A percentile compares a stretch with the other conserved stretches of the same genome.
phyloP scores from a whole-genome alignment of 2,329 filamentous ascomycete species.

The Xylariaceae sp. region DNA sequence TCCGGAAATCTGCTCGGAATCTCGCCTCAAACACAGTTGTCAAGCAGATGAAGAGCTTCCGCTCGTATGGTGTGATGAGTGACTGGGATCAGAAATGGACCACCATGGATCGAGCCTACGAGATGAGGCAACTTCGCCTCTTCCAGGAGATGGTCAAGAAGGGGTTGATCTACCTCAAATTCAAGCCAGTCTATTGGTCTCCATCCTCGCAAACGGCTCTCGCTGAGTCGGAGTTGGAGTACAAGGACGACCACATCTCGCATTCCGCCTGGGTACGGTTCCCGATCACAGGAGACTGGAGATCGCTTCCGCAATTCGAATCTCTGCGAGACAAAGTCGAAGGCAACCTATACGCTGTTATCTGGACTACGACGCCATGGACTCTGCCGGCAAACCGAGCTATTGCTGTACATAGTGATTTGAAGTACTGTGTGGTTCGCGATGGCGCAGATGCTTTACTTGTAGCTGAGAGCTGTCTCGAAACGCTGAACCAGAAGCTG shows the following conservation, averaged over 20 bases:
- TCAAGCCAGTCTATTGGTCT: constrained; percentile 84
- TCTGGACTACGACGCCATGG: constrained; percentile 99
- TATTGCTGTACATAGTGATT: constrained; percentile 71
- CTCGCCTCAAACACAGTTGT: constrained; percentile 65
- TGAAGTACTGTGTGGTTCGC: constrained; percentile 67
- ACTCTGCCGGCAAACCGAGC: constrained; percentile 89
- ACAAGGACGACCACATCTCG: constrained; percentile 68
- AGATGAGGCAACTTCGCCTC: constrained; percentile 67
- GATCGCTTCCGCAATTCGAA: constrained; percentile 34
- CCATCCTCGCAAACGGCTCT: constrained; percentile 72
- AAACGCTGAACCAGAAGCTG: constrained; percentile 49
- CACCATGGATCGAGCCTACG: constrained; percentile 73
- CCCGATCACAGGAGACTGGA: constrained; percentile 51
- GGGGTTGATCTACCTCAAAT: constrained; percentile 69
- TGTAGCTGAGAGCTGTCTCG: constrained; percentile 65
- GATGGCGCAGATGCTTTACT: constrained; percentile 57
- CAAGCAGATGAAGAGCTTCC: constrained; percentile 68
- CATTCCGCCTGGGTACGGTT: constrained; percentile 76
- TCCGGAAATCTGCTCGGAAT: constrained; percentile 58
- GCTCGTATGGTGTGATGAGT: constrained; percentile 70
- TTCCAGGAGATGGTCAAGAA: constrained; percentile 70
- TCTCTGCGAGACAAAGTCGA: constrained; percentile 37
- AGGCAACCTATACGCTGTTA: constrained; percentile 65
- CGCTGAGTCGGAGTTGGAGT: constrained; percentile 80
- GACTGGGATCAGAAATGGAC: constrained; percentile 74